Conservation (phyloP, 345 rosid genomes). For the Brassica cretica region DNA sequence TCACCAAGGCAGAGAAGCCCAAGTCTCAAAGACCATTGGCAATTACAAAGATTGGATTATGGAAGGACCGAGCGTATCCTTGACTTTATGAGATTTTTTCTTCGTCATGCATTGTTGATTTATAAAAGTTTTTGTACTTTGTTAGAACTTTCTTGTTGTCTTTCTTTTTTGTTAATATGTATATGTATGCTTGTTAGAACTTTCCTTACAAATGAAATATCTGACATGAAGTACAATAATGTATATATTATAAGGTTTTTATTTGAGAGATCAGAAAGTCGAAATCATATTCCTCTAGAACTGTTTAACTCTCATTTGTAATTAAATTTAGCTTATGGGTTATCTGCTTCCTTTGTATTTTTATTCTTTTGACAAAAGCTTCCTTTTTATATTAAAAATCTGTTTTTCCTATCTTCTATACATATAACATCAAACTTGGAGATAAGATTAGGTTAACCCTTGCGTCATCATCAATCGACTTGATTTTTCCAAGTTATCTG, state of each 20-base stretch:
- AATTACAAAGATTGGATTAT: not conserved
- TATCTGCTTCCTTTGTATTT: not conserved
- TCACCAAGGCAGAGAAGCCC: not conserved
- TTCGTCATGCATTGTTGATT: not conserved
- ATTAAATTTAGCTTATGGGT: not conserved
- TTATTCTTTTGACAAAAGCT: not conserved
- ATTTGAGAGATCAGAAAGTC: not conserved
- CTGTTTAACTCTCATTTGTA: not conserved
- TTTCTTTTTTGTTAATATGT: not conserved
- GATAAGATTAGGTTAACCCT: slow-evolving; percentile 26
- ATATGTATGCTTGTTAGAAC: not conserved
- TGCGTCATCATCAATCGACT: slow-evolving; percentile 24
- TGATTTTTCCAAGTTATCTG: slow-evolving; percentile 26
- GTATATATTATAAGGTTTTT: not conserved
- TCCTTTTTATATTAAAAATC: not conserved
- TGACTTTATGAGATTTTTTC: not conserved
- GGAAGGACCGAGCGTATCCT: not conserved
- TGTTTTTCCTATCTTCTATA: not conserved
- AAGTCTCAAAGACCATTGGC: not conserved
- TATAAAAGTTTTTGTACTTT: not conserved
- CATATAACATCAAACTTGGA: slow-evolving; percentile 3
- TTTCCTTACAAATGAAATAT: not conserved
- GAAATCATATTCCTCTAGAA: not conserved
- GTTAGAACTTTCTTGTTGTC: not conserved
- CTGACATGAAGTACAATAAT: not conserved